Evolutionary conservation across 257 asterid species (phyloP).

Genomic region (Cruciata laevipes): DNA sequence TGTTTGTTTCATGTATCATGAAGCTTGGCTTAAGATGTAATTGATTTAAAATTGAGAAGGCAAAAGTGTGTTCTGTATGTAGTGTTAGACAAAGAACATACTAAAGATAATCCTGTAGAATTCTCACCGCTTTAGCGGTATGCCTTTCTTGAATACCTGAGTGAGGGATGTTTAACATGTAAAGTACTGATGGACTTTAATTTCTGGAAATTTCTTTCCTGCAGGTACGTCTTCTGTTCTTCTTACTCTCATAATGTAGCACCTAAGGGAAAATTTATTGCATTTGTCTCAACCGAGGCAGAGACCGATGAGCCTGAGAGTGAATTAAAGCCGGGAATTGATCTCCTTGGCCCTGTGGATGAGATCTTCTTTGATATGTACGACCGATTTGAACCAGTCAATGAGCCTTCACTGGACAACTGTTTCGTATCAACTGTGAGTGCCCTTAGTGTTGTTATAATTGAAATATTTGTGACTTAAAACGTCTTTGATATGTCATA

Average conservation of each 20-base stretch:
- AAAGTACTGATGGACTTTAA: not conserved
- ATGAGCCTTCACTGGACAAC: slow-evolving; percentile 76
- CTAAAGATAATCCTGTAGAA: not conserved
- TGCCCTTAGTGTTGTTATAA: slow-evolving; percentile 15
- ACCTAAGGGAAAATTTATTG: slow-evolving; percentile 90
- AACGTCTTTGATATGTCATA: slow-evolving; percentile 8
- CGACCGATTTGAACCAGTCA: slow-evolving; percentile 84
- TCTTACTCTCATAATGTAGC: slow-evolving; percentile 98
- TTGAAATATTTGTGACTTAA: slow-evolving; percentile 8
- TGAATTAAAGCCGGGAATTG: slow-evolving; percentile 83
- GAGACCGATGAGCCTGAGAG: slow-evolving; percentile 85
- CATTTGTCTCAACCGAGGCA: slow-evolving; percentile 91
- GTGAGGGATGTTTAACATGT: not conserved
- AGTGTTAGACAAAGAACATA: no score
- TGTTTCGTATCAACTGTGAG: slow-evolving; percentile 90
- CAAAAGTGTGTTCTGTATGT: not conserved
- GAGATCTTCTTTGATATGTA: slow-evolving; percentile 86
- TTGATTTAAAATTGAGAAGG: not conserved
- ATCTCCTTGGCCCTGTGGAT: slow-evolving; percentile 93
- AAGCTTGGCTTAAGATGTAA: not conserved
- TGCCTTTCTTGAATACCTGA: not conserved
- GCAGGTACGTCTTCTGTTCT: slow-evolving; percentile 92
- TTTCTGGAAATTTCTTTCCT: slow-evolving; percentile 18
- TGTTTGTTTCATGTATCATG: not conserved
- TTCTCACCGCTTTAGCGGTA: no score